Conservation (phyloP, 1,284 basidiomycete species). For the Moesziomyces parantarcticus region DNA sequence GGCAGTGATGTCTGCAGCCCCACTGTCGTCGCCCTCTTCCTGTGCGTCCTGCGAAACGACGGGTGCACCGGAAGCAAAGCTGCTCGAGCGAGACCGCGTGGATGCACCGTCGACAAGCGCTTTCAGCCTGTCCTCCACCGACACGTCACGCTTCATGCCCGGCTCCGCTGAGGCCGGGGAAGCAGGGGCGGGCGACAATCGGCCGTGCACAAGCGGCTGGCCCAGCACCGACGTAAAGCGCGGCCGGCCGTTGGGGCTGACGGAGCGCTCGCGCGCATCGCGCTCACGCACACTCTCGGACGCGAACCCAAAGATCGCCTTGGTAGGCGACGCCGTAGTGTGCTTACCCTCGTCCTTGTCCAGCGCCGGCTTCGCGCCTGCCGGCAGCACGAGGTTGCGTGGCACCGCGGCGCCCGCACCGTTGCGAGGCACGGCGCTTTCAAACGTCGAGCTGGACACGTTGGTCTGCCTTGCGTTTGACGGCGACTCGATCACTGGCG, state of each 20-base stretch:
- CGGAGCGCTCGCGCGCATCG: constrained; percentile 22
- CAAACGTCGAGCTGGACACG: constrained; percentile 44
- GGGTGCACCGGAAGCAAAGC: constrained; percentile 5
- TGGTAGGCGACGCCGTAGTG: constrained; percentile 19
- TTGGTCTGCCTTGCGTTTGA: constrained; percentile 25
- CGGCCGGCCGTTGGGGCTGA: constrained; percentile 51
- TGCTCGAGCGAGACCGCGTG: constrained; percentile 1
- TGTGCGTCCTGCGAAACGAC: constrained; percentile 4
- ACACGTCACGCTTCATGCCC: constrained; percentile 19
- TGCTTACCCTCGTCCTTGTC: constrained; percentile 37
- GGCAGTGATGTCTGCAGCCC: constrained; percentile 21
- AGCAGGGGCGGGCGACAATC: constrained; percentile 33
- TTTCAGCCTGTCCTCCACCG: constrained; percentile 54
- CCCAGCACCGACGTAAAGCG: constrained; percentile 56
- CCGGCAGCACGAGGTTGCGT: constrained; percentile 20
- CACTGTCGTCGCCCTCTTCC: constrained; percentile 25
- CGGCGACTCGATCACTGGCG: not conserved
- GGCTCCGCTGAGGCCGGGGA: not conserved
- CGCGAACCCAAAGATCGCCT: constrained; percentile 39
- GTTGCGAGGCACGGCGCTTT: constrained; percentile 31
- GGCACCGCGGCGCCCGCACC: not conserved
- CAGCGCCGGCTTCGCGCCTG: constrained; percentile 24
- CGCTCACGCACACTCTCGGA: constrained; percentile 19
- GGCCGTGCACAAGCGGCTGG: constrained; percentile 40
- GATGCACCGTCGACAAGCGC: constrained; percentile 33